Percentiles rank a stretch among this genome's conserved stretches.
These are phyloP conservation scores for Neoboletus magnificus DNA, from an alignment of 768 basidiomycete genomes.

Conservation along the genomic window DNA sequence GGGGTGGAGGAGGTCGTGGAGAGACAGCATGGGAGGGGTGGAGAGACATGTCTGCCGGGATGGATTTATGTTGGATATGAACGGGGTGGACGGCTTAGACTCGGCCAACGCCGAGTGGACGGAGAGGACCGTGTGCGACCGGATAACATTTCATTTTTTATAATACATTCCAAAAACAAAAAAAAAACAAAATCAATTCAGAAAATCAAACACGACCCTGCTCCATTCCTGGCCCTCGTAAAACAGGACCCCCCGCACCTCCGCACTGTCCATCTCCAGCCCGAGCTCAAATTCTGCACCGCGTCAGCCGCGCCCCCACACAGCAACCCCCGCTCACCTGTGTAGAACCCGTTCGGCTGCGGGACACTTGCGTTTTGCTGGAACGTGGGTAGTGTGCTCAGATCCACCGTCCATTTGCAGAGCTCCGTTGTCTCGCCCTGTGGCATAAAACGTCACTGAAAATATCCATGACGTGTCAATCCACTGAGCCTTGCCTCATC, in stretches of 20 bases:
- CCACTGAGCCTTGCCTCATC: constrained; percentile 52
- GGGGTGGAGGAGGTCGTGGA: constrained; percentile 19
- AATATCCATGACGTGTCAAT: constrained; percentile 13
- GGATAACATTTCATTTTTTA: background rate
- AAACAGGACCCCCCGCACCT: constrained; percentile 77
- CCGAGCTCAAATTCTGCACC: constrained; percentile 76
- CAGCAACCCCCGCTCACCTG: constrained; percentile 42
- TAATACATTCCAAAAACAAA: background rate
- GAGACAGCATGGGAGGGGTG: constrained; percentile 19
- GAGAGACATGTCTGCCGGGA: background rate
- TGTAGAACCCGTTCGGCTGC: constrained; percentile 68
- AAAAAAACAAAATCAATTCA: constrained; percentile 18
- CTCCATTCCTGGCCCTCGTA: constrained; percentile 81
- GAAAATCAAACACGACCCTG: constrained; percentile 60
- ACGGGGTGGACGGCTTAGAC: background rate
- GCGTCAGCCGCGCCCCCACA: background rate
- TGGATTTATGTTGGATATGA: background rate
- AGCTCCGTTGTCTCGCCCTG: constrained; percentile 68
- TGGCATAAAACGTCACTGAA: constrained; percentile 24
- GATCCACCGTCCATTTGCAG: constrained; percentile 87
- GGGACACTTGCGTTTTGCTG: constrained; percentile 62
- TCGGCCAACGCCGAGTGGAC: constrained; percentile 1
- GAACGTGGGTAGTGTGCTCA: constrained; percentile 75
- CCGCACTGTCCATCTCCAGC: constrained; percentile 79
- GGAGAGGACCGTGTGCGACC: background rate